phyloP scores from a whole-genome alignment of 2,329 filamentous ascomycete genomes.

The Alternaria gansuensis region DNA sequence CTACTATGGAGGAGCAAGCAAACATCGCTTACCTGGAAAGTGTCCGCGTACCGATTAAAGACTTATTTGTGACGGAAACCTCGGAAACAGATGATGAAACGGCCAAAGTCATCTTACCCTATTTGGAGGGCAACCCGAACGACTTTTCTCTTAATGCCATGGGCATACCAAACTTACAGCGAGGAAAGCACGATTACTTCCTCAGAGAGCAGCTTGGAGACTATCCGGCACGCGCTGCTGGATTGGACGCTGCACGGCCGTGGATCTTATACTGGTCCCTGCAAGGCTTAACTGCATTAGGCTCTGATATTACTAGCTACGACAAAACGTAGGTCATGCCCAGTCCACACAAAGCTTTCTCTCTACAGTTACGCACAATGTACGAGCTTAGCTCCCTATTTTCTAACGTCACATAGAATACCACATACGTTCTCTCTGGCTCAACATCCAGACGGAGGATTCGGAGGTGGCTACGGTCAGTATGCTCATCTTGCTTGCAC shows the following conservation, averaged over 20 bases:
- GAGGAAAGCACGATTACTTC: slow-evolving; percentile 68
- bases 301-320: slow-evolving; percentile 74
- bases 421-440: slow-evolving; percentile 78
- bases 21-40: slow-evolving; percentile 44
- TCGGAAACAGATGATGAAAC: slow-evolving; percentile 74
- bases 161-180: slow-evolving; percentile 78
- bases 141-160: slow-evolving; percentile 69
- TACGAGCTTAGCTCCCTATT: neutral
- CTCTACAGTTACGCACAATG: neutral
- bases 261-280: slow-evolving; percentile 97
- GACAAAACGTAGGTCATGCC: slow-evolving; percentile 66
- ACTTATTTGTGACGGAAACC: slow-evolving; percentile 72
- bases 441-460: slow-evolving; percentile 85
- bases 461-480: slow-evolving; percentile 93
- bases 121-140: slow-evolving; percentile 65
- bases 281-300: slow-evolving; percentile 76
- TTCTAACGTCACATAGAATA: slow-evolving; percentile 57
- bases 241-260: slow-evolving; percentile 84
- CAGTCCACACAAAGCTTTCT: neutral
- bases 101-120: slow-evolving; percentile 72
- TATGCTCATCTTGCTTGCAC: slow-evolving; percentile 86
- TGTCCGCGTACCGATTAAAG: slow-evolving; percentile 66
- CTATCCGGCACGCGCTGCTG: slow-evolving; percentile 75
- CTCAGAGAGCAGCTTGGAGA: slow-evolving; percentile 63
- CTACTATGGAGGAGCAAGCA: slow-evolving; percentile 38